Evolutionary conservation across 2,329 filamentous ascomycete species (phyloP), one percentile per base, ranked within the genome.

Genomic region (Mycosphaerella sp.): DNA sequence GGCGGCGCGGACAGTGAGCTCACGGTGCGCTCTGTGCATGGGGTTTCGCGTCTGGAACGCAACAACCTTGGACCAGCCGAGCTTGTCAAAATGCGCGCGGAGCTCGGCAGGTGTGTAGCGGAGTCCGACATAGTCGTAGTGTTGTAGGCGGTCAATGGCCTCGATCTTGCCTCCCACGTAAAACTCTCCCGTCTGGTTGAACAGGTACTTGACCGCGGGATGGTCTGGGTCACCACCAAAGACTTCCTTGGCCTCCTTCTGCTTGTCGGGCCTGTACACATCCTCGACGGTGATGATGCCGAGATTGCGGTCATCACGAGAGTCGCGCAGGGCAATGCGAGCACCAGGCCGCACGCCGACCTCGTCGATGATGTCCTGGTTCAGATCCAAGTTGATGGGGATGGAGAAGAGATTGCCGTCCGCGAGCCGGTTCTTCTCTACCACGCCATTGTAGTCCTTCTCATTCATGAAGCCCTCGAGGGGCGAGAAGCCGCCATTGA

Each of bases 1-100:
- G 60, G 93, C 93, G 62, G 93, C 93, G 66, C 93, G 89, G 67
- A 98, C 93, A 53, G 93, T 98, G 72, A 98, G 78, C 77, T 98
- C 93, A 74, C 93, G 84, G 75, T 98, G 93, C 70, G 93, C 93
- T 67, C 93, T 87, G 79, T 98, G 93, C 93, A 98, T 98, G 64
- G 93, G 93, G 77, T 98, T 98, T 71, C 90, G 71, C 60, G 93
- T 98, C 80, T 98, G 93, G 86, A 98, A 98, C 68, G 93, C 93
- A 59, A 98, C 93, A 63, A 98, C 91, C 72, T 86, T 85, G 72
- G 87, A 85, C 93, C 93, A 98, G 75, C 93, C 93, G 64, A 98
- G 89, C 82, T 98, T 98, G 80, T 97, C 93, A 69, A 98, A 98
- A 79, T 97, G 91, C 59, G 88, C 78, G 65, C 93, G 88, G 65